Evolutionary conservation across 2,329 filamentous ascomycete genomes (phyloP).

Genomic region (Neonectria magnoliae): DNA sequence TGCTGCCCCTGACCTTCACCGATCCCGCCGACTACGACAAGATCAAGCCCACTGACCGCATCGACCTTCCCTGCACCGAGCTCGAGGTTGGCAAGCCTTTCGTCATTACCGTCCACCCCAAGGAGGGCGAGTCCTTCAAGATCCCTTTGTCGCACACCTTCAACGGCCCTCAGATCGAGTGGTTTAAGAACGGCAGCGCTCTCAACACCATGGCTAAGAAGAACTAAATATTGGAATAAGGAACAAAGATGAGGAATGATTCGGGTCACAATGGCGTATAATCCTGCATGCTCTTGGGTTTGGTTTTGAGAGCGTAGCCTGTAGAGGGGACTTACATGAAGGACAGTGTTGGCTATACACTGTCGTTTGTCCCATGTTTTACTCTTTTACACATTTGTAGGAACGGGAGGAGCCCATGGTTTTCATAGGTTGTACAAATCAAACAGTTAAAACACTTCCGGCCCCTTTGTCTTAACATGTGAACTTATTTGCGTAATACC

Average conservation of each 20-base stretch:
- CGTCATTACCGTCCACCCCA: slow-evolving; percentile 91
- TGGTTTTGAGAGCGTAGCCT: slow-evolving; percentile 37
- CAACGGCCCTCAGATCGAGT: slow-evolving; percentile 97
- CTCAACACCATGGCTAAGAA: slow-evolving; percentile 98
- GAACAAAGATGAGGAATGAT: slow-evolving; percentile 35
- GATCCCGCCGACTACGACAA: slow-evolving; percentile 98
- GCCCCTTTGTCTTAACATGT: not conserved
- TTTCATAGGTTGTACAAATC: slow-evolving; percentile 43
- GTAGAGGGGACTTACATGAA: slow-evolving; percentile 36
- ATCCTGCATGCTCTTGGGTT: slow-evolving; percentile 41
- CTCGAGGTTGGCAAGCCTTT: slow-evolving; percentile 92
- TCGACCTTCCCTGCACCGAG: slow-evolving; percentile 90
- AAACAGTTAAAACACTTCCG: slow-evolving; percentile 34
- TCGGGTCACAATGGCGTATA: slow-evolving; percentile 41
- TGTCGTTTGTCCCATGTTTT: slow-evolving; percentile 34
- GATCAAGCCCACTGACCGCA: slow-evolving; percentile 84
- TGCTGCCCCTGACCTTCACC: slow-evolving; percentile 96
- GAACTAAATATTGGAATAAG: slow-evolving; percentile 36
- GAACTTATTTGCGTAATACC: not conserved
- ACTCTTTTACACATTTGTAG: slow-evolving; percentile 36
- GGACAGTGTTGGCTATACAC: slow-evolving; percentile 30
- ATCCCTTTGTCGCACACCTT: slow-evolving; percentile 92
- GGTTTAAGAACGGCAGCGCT: slow-evolving; percentile 98
- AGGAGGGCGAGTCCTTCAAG: slow-evolving; percentile 83
- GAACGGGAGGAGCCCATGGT: slow-evolving; percentile 40